phyloP scores from a whole-genome alignment of 345 rosid species.

The Iberis pinnata region DNA sequence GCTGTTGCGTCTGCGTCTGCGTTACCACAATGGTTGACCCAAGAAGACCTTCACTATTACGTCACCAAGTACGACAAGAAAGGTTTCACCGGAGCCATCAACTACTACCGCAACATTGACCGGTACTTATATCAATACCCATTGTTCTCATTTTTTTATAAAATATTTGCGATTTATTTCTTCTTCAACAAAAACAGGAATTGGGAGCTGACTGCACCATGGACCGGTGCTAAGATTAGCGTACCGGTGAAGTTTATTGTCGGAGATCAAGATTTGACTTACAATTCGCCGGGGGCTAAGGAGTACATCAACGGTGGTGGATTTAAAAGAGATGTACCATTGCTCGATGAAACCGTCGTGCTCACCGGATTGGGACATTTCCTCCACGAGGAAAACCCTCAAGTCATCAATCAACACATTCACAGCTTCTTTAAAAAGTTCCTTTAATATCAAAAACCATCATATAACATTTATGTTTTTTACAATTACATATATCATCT shows the following conservation, averaged over 20 bases:
- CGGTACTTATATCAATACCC: constrained; percentile 31
- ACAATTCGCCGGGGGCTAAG: constrained; percentile 44
- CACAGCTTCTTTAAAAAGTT: constrained; percentile 40
- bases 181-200: constrained; percentile 43
- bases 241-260: constrained; percentile 69
- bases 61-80: constrained; percentile 39
- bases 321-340: constrained; percentile 54
- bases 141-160: not conserved
- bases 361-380: constrained; percentile 69
- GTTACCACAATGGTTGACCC: constrained; percentile 67
- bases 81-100: constrained; percentile 73
- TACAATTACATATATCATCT: no score
- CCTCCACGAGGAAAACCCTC: constrained; percentile 56
- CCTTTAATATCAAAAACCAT: not conserved
- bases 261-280: constrained; percentile 65
- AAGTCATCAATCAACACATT: constrained; percentile 58
- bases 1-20: constrained; percentile 21
- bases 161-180: no score
- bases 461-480: no score
- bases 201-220: constrained; percentile 69
- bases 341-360: constrained; percentile 61
- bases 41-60: constrained; percentile 49
- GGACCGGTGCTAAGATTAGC: constrained; percentile 45
- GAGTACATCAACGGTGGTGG: constrained; percentile 49
- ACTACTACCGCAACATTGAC: constrained; percentile 69